Percentiles rank a stretch among this genome's conserved stretches.
Conservation (phyloP, 805 yeast genomes). For the Zygoascus tannicola region DNA sequence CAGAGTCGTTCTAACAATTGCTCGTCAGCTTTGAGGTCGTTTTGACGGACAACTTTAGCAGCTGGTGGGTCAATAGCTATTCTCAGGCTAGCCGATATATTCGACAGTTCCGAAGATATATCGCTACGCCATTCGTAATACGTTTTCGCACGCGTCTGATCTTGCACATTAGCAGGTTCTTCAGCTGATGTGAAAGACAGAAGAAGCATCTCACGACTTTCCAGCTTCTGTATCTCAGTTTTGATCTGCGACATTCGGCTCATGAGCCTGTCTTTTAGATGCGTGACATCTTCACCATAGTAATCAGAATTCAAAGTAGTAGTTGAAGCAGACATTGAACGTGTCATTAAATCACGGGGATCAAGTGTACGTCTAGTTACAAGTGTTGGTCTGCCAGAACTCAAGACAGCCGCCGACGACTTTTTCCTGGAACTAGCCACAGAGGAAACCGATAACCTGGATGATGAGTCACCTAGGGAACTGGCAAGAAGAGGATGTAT, state of each 20-base stretch:
- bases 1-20: background rate
- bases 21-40: slow-evolving; percentile 1
- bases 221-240: background rate
- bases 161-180: background rate
- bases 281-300: no score
- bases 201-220: background rate
- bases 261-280: no score
- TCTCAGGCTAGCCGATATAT: background rate
- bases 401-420: background rate
- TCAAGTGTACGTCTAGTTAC: background rate
- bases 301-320: no score
- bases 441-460: no score
- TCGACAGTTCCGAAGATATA: background rate
- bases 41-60: background rate
- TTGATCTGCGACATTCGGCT: background rate
- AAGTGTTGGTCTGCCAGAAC: background rate
- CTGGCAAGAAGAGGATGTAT: background rate
- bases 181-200: background rate
- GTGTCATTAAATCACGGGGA: background rate
- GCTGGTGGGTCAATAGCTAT: background rate
- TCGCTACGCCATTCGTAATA: slow-evolving; percentile 1
- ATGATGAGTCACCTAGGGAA: no score
- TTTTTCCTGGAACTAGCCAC: no score
- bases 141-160: background rate
- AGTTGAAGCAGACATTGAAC: no score